phyloP scores from a whole-genome alignment of 192 early-diverging fungal species.

The Coemansia sp. region DNA sequence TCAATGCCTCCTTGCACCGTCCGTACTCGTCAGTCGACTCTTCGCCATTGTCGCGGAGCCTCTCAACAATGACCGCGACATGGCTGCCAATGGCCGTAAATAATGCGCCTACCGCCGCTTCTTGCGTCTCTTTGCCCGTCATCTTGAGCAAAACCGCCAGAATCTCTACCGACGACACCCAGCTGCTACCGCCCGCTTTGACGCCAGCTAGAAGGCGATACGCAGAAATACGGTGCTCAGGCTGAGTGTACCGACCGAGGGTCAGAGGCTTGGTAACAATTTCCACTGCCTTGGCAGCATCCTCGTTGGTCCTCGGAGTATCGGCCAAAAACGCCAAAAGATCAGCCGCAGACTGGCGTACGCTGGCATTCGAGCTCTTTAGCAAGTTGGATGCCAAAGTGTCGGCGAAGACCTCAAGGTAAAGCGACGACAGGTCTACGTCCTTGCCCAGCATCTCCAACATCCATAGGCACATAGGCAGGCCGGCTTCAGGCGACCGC shows the following conservation, averaged over 20 bases:
- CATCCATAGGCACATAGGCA: slow-evolving; percentile 61
- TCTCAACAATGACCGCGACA: slow-evolving; percentile 46
- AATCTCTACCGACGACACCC: slow-evolving; percentile 48
- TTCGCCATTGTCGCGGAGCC: background rate
- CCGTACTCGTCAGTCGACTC: slow-evolving; percentile 1
- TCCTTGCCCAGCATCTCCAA: slow-evolving; percentile 58
- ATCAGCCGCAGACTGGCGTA: slow-evolving; percentile 23
- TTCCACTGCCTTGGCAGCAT: slow-evolving; percentile 12
- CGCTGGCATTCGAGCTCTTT: slow-evolving; percentile 29
- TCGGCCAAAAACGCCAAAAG: slow-evolving; percentile 30
- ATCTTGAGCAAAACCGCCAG: slow-evolving; percentile 66
- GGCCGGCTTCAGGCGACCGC: slow-evolving; percentile 80
- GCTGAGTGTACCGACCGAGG: slow-evolving; percentile 57
- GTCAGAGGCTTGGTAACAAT: slow-evolving; percentile 44
- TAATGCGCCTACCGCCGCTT: slow-evolving; percentile 60
- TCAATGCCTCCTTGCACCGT: slow-evolving; percentile 41
- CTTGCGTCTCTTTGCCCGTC: slow-evolving; percentile 74
- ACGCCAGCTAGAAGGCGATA: slow-evolving; percentile 56
- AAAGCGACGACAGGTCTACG: slow-evolving; percentile 58
- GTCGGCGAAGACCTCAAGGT: slow-evolving; percentile 60
- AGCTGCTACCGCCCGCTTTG: slow-evolving; percentile 36
- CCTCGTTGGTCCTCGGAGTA: slow-evolving; percentile 25
- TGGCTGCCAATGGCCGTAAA: slow-evolving; percentile 64
- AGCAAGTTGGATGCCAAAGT: slow-evolving; percentile 36
- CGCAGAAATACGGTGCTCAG: slow-evolving; percentile 66